phyloP scores from a whole-genome alignment of 192 early-diverging fungal species.

The Backusella circina region DNA sequence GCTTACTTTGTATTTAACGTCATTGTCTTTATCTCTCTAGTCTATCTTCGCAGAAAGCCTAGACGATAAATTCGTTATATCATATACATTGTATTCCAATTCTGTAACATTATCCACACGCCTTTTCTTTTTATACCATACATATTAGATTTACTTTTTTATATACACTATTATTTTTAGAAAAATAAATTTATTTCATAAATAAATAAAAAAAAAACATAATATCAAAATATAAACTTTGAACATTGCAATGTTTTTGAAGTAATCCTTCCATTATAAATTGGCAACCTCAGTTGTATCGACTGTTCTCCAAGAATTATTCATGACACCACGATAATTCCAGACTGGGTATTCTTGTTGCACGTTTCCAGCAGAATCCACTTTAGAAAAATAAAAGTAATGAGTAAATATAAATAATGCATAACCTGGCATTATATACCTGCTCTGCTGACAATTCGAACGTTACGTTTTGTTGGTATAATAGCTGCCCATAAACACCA shows the following conservation, averaged over 20 bases:
- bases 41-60: constrained; percentile 34
- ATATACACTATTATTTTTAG: neutral
- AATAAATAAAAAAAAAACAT: neutral
- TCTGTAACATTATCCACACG: neutral
- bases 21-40: constrained; percentile 34
- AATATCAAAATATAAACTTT: neutral
- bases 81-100: neutral
- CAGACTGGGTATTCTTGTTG: constrained; percentile 77
- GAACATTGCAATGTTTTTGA: neutral
- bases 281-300: constrained; percentile 1
- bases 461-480: constrained; percentile 40
- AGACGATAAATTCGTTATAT: constrained; percentile 17
- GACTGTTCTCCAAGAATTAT: constrained; percentile 57
- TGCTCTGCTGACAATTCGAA: constrained; percentile 76
- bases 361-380: constrained; percentile 80
- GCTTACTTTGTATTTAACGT: constrained; percentile 61
- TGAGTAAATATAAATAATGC: neutral
- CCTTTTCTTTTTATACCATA: neutral
- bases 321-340: constrained; percentile 82
- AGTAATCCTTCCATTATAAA: neutral
- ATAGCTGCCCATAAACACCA: constrained; percentile 81
- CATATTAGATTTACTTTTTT: neutral
- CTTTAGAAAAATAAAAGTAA: constrained; percentile 17
- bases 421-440: constrained; percentile 33
- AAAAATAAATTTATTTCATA: constrained; percentile 6